Percentiles rank a stretch among this genome's conserved stretches.
Evolutionary conservation across 2,329 filamentous ascomycete genomes (phyloP).

Genomic region (Exophiala dermatitidis): DNA sequence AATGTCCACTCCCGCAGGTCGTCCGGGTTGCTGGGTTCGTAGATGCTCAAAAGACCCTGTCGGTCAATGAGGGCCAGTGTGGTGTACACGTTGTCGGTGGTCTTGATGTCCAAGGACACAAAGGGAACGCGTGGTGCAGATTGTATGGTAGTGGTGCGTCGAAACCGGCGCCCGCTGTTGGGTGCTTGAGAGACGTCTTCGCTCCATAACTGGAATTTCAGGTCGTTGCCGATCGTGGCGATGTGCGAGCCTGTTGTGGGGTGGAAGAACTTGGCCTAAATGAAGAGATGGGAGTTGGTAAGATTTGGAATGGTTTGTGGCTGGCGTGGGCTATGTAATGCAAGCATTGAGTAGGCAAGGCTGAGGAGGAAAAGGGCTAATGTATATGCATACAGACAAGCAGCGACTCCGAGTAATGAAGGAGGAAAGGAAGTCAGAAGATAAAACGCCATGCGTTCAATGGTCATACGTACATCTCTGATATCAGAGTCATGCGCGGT

Average conservation of each 20-base stretch:
- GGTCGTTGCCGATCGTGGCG: conserved; percentile 81
- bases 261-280: conserved; percentile 83
- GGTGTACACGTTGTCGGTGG: conserved; percentile 71
- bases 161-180: conserved; percentile 70
- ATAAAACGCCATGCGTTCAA: no score
- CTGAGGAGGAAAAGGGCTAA: no score
- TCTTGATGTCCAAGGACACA: conserved; percentile 77
- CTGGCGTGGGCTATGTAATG: no score
- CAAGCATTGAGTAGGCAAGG: no score
- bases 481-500: conserved; percentile 85
- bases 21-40: conserved; percentile 80
- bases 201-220: conserved; percentile 84
- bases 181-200: conserved; percentile 77
- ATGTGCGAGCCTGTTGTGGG: conserved; percentile 83
- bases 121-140: conserved; percentile 58
- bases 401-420: conserved; percentile 20
- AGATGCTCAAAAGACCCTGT: conserved; percentile 70
- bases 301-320: neutral
- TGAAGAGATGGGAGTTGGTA: neutral
- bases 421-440: conserved; percentile 8
- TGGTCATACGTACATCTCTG: conserved; percentile 58
- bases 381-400: conserved; percentile 3
- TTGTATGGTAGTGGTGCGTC: conserved; percentile 56
- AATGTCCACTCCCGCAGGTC: conserved; percentile 67
- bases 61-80: conserved; percentile 79